Base-by-base conservation (phyloP, 2,329 filamentous ascomycete species). In the Blumeria graminis region DNA sequence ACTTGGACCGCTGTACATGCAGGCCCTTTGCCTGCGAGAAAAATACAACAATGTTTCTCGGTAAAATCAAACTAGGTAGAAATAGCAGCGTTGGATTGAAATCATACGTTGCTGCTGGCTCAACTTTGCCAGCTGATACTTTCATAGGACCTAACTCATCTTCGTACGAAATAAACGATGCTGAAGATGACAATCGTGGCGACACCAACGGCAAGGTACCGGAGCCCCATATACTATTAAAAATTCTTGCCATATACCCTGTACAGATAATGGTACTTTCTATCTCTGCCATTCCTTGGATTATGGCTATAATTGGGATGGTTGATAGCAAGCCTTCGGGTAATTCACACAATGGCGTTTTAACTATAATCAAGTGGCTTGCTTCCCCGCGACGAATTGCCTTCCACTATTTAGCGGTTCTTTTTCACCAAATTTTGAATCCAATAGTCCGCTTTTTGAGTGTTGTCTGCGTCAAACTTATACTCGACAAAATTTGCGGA, bases 41-140 rank as follows among this genome's bases (percentile, higher is more conserved):
- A n/a, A 77, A 78, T 62, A 76, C 76, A 0, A 71, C 71, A 1
- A 78, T 79, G 75, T 76, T 76, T 57, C 68, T 79, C 10, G 74
- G 72, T 10, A 67, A 65, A 6, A 77, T 78, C 58, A 64, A 63
- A 9, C 70, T 78, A 55, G 75, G 75, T 0, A 65, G 66, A 7
- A 71, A 74, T 50, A 68, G 69, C 9, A 71, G 68, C 1, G 66
- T 78, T 4, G 75, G 76, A 6, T 60, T 72, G 3, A 68, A 71
- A 3, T 73, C 74, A 0, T 70, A 75, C 48, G 64, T 78, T 2
- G 73, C 75, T 0, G 70, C 76, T 1, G 76, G 76, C 0, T 70
- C 74, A 0, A 64, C 59, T 6, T 60, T 78, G 1, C 73, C 74
- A 0, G 68, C 71, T 5, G 67, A 71, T 57, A 71, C 71, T 2